Evolutionary conservation across 768 basidiomycete genomes (phyloP).

Genomic region (Leucocoprinus leucothites): DNA sequence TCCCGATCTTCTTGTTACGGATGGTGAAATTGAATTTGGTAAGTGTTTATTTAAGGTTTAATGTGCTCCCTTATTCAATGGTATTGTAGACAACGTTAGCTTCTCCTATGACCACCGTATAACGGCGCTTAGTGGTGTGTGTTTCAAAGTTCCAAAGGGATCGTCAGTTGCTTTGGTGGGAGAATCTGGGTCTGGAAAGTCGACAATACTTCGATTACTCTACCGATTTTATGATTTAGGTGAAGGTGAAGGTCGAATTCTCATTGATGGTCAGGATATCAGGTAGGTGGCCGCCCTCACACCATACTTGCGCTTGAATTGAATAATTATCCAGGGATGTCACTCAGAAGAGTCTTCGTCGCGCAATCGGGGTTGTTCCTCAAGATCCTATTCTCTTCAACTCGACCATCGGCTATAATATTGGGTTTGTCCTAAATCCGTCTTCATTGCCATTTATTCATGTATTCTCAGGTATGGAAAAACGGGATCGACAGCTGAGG

Average conservation of each 20-base stretch:
- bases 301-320: neutral
- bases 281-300: constrained; percentile 26
- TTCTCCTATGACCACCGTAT: constrained; percentile 81
- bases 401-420: constrained; percentile 67
- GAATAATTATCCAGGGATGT: constrained; percentile 51
- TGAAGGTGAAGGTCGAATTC: constrained; percentile 74
- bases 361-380: constrained; percentile 87
- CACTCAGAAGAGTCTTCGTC: constrained; percentile 75
- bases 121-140: constrained; percentile 71
- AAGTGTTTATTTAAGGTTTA: constrained; percentile 18
- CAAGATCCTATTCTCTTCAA: constrained; percentile 81
- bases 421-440: constrained; percentile 44
- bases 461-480: constrained; percentile 63
- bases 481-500: constrained; percentile 63
- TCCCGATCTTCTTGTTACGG: constrained; percentile 63
- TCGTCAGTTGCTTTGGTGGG: constrained; percentile 89
- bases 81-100: constrained; percentile 64
- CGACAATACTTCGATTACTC: constrained; percentile 80
- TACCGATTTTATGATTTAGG: constrained; percentile 91
- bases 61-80: neutral
- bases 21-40: constrained; percentile 90
- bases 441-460: constrained; percentile 1
- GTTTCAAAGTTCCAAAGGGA: constrained; percentile 86
- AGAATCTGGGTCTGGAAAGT: constrained; percentile 79
- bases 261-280: constrained; percentile 86